These are phyloP conservation scores for Eucalyptus sp. DNA, from an alignment of 345 rosid genomes.

Conservation along the genomic window DNA sequence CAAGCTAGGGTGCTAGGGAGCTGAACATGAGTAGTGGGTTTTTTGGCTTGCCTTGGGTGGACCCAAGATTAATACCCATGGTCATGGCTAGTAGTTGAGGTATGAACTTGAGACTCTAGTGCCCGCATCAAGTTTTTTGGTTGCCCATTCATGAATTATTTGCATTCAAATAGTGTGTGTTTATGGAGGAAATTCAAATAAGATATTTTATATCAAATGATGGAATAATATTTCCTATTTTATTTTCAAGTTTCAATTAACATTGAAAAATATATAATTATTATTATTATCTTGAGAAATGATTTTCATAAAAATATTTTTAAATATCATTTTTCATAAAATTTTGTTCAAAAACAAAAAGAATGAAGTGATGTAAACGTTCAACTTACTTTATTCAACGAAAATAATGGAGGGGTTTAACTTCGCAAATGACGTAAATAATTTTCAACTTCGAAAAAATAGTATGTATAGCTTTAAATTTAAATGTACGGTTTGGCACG, in stretches of 20 bases:
- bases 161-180: too few relatives aligned
- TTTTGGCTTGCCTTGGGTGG: not conserved
- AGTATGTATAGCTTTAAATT: not conserved
- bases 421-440: not conserved
- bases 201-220: not conserved
- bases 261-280: accelerated
- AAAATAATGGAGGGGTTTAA: not conserved
- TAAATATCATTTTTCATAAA: too few relatives aligned
- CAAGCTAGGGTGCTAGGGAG: not conserved
- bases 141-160: too few relatives aligned
- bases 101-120: not conserved
- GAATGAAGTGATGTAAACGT: too few relatives aligned
- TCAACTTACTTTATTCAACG: not conserved
- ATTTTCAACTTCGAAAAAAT: not conserved
- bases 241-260: too few relatives aligned
- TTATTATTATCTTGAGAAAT: accelerated
- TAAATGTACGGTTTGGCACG: not conserved
- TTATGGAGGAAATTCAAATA: not conserved
- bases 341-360: too few relatives aligned
- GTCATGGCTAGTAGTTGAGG: accelerated
- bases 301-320: too few relatives aligned
- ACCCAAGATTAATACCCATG: not conserved
- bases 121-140: accelerated
- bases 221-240: too few relatives aligned
- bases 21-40: accelerated